Evolutionary conservation across 495 filamentous ascomycete species (phyloP).

Genomic region (Aspergillus steynii): DNA sequence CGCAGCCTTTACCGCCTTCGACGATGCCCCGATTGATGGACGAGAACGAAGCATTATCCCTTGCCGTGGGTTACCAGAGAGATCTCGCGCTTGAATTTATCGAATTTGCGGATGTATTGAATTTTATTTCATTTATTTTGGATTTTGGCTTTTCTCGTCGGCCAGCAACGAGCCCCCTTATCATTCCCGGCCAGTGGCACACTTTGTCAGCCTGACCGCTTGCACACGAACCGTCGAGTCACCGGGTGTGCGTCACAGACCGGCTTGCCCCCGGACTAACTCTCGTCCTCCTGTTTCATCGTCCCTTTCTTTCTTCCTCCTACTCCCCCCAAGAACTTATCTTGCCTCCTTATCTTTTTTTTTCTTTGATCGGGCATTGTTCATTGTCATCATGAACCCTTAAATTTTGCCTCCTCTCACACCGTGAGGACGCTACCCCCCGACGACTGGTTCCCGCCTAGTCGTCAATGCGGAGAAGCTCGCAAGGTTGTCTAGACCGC

Average conservation of each 20-base stretch:
- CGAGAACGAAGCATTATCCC: too few species aligned
- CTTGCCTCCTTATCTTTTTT: constrained; percentile 35
- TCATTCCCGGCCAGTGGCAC: not conserved
- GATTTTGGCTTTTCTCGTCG: not conserved
- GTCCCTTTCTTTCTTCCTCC: constrained; percentile 9
- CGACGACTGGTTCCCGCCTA: constrained; percentile 22
- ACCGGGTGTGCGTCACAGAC: constrained; percentile 37
- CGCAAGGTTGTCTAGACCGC: constrained; percentile 34
- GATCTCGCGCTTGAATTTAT: too few species aligned
- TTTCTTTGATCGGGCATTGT: constrained; percentile 3
- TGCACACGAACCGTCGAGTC: constrained; percentile 25
- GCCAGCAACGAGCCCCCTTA: not conserved
- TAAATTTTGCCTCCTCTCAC: constrained; percentile 23
- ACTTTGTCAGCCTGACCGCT: constrained; percentile 9
- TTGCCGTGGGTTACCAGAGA: too few species aligned
- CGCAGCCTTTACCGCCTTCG: too few species aligned
- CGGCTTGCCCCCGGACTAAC: constrained; percentile 14
- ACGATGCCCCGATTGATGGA: too few species aligned
- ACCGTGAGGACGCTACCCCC: constrained; percentile 26
- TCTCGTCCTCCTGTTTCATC: constrained; percentile 1
- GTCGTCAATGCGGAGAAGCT: constrained; percentile 50
- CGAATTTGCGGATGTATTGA: too few species aligned
- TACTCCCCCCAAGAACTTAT: constrained; percentile 42
- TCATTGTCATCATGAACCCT: constrained; percentile 22
- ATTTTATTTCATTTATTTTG: not conserved